A percentile compares a stretch with the other conserved stretches of the same genome.
Evolutionary conservation across 2,329 filamentous ascomycete genomes (phyloP).

Genomic region (Aspergillus calidoustus): DNA sequence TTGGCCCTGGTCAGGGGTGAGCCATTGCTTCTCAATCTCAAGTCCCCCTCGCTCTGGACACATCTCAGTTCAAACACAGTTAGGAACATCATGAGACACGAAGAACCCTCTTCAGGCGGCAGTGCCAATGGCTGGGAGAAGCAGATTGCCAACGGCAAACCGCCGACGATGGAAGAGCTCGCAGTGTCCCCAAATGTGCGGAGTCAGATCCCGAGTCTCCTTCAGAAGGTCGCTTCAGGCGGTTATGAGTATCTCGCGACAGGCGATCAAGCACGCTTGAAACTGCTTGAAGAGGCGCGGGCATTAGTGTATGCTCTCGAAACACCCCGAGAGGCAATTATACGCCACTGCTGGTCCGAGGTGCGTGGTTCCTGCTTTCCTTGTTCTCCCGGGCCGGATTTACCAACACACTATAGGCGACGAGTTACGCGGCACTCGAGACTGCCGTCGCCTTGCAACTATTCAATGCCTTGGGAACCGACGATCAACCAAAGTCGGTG

Average conservation of each 20-base stretch:
- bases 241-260: slow-evolving; percentile 8
- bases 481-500: slow-evolving; percentile 28
- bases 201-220: slow-evolving; percentile 3
- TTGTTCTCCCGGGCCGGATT: no score
- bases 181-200: slow-evolving; percentile 2
- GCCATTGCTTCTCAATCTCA: neutral
- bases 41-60: neutral
- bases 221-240: slow-evolving; percentile 14
- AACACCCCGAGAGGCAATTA: slow-evolving; percentile 55
- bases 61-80: neutral
- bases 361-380: slow-evolving; percentile 7
- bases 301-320: slow-evolving; percentile 39
- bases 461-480: slow-evolving; percentile 26
- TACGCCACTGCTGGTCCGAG: slow-evolving; percentile 54
- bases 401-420: slow-evolving; percentile 12
- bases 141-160: neutral
- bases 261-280: slow-evolving; percentile 13
- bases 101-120: neutral
- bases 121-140: neutral
- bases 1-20: neutral
- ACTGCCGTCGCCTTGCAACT: slow-evolving; percentile 27
- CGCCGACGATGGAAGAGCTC: neutral
- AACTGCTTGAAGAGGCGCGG: slow-evolving; percentile 22
- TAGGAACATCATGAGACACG: neutral
- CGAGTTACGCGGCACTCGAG: slow-evolving; percentile 29